phyloP scores from a whole-genome alignment of 441 rosid genomes.

The Manihot esculenta region DNA sequence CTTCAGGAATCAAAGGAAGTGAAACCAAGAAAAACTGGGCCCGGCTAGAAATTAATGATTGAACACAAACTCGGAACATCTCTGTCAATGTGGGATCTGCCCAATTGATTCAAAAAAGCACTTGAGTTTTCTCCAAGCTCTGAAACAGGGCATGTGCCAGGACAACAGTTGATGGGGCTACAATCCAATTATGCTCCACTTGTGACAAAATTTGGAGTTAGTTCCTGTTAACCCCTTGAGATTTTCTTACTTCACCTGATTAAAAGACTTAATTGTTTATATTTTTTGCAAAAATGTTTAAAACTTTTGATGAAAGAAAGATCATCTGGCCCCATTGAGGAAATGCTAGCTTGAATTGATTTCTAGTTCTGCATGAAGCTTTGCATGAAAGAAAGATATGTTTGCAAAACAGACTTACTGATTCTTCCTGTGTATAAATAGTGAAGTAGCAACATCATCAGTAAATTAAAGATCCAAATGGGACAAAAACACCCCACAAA shows the following conservation, averaged over 20 bases:
- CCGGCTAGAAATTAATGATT: constrained; percentile 18
- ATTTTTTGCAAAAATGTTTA: not conserved
- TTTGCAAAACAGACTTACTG: not conserved
- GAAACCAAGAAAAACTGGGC: too few species aligned
- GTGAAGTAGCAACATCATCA: not conserved
- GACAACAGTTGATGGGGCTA: not conserved
- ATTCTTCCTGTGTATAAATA: not conserved
- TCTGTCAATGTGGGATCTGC: not conserved
- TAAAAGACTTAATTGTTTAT: not conserved
- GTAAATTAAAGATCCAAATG: not conserved
- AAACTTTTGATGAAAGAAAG: not conserved
- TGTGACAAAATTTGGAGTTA: not conserved
- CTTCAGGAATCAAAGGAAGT: not conserved
- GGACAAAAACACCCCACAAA: not conserved
- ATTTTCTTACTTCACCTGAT: not conserved
- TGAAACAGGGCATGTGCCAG: constrained; percentile 13
- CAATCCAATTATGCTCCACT: not conserved
- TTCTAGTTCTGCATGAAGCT: too few species aligned
- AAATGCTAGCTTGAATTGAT: not conserved
- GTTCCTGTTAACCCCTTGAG: too few species aligned
- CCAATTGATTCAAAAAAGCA: not conserved
- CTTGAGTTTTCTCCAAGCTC: not conserved
- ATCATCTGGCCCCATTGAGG: not conserved
- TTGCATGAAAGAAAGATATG: not conserved
- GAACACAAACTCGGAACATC: not conserved